A percentile compares a stretch with the other conserved stretches of the same genome.
phyloP scores from a whole-genome alignment of 805 yeast species.

The Metschnikowia reukaufii region DNA sequence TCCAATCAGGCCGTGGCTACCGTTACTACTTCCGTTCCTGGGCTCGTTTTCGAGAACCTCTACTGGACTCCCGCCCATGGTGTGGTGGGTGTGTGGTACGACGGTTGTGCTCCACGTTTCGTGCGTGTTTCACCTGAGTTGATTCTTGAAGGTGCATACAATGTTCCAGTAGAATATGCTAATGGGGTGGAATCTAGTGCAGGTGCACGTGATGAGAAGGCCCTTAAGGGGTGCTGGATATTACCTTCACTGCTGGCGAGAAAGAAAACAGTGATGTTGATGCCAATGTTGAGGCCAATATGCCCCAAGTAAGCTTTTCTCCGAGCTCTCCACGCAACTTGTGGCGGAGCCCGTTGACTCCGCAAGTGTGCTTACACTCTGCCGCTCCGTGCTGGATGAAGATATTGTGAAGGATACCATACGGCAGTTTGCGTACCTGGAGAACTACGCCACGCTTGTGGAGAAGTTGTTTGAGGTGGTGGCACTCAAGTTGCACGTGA shows the following conservation, averaged over 20 bases:
- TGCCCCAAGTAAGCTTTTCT: slow-evolving; percentile 24
- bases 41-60: slow-evolving; percentile 22
- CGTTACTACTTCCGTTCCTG: not conserved
- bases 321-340: slow-evolving; percentile 24
- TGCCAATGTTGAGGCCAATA: slow-evolving; percentile 25
- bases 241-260: slow-evolving; percentile 22
- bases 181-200: no score
- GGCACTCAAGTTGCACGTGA: slow-evolving; percentile 28
- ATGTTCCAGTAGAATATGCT: slow-evolving; percentile 24
- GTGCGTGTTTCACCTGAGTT: slow-evolving; percentile 16
- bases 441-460: slow-evolving; percentile 30
- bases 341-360: slow-evolving; percentile 14
- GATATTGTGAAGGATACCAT: slow-evolving; percentile 31
- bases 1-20: not conserved
- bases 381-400: slow-evolving; percentile 32
- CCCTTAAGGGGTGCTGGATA: slow-evolving; percentile 18
- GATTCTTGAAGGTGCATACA: slow-evolving; percentile 18
- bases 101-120: slow-evolving; percentile 30
- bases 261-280: slow-evolving; percentile 20
- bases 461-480: slow-evolving; percentile 29
- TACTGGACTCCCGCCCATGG: slow-evolving; percentile 33
- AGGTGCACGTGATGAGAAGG: not conserved
- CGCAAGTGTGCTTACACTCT: slow-evolving; percentile 18
- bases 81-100: slow-evolving; percentile 42
- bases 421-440: slow-evolving; percentile 33